These are phyloP conservation scores for Colletotrichum godetiae DNA, from an alignment of 2,329 filamentous ascomycete species.

Conservation along the genomic window DNA sequence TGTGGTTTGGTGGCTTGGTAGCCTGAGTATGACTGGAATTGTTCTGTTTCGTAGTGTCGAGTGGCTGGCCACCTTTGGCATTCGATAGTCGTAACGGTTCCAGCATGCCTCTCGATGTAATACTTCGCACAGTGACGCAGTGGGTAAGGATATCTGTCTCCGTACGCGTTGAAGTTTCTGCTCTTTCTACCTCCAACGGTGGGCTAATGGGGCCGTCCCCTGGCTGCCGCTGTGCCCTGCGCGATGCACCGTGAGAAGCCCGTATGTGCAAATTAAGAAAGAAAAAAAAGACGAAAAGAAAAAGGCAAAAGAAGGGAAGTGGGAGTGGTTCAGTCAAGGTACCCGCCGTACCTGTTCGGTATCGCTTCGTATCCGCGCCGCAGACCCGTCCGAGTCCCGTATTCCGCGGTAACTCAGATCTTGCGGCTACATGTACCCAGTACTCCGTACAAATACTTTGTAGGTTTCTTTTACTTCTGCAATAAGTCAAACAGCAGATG, in stretches of 20 bases:
- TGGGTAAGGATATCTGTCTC: too few species aligned
- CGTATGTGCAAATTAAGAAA: constrained; percentile 5
- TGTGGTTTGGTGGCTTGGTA: background rate
- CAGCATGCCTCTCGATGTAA: background rate
- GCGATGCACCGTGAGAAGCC: constrained; percentile 2
- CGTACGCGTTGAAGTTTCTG: background rate
- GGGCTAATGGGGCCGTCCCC: background rate
- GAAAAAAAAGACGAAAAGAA: background rate
- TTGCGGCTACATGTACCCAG: background rate
- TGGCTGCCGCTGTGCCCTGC: constrained; percentile 2
- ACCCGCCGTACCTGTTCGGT: constrained; percentile 8
- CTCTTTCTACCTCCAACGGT: constrained; percentile 10
- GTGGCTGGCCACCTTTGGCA: background rate
- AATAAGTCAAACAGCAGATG: background rate
- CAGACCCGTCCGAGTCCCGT: background rate
- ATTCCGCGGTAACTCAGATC: background rate
- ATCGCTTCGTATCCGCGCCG: constrained; percentile 17
- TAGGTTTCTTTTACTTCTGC: background rate
- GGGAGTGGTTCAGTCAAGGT: constrained; percentile 23
- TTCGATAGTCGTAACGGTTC: background rate
- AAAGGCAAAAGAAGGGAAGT: constrained; percentile 19
- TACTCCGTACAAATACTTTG: background rate
- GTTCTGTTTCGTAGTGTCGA: background rate
- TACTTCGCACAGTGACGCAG: background rate
- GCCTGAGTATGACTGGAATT: too few species aligned